Evolutionary conservation across 2,329 filamentous ascomycete species (phyloP), one percentile per base, ranked within the genome.

Genomic region (Penicillium verrucosum): DNA sequence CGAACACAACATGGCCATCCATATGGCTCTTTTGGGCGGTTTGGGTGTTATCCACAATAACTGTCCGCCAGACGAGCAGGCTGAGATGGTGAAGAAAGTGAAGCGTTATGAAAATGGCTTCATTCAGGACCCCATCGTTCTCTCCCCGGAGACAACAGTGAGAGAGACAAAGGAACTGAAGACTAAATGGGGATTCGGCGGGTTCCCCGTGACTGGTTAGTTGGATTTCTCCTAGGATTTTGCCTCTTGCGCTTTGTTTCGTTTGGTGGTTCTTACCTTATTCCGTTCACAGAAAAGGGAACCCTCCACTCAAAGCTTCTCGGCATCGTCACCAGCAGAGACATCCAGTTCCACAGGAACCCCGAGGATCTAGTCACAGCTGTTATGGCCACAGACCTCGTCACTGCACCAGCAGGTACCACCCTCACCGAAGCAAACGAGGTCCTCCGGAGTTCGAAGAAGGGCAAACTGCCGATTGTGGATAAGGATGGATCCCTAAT

Each of bases 41-140:
- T 71, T 82, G 4, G 81, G 94, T 79, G 92, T 99, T 68, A 96
- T 99, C 67, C 94, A 99, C 82, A 94, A 99, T 85, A 99, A 99
- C 82, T 99, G 94, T 84, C 93, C 92, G n/a, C 85, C 92, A 29
- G 91, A 97, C 21, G 90, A 90, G 54, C 94, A 99, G 81, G 94
- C 94, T 65, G 92, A 96, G 81, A 99, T 99, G 94, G 90, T 99
- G 65, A 86, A 91, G 77, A 97, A 97, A 82, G 94, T 99, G 69
- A 99, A 99, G 88, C 86, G 94, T 71, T 99, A 92, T 78, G 95
- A 99, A 81, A 99, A 99, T 81, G 94, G 94, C 67, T 99, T 99
- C 82, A 99, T 99, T 73, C 82, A 91, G 45, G 95, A 99, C 72
- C 94, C 94, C 41, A 86, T 99, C 54, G 92, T 97, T 71, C 90